A percentile compares a stretch with the other conserved stretches of the same genome.
phyloP scores from a whole-genome alignment of 345 rosid species.

The Hypericum androsaemum region DNA sequence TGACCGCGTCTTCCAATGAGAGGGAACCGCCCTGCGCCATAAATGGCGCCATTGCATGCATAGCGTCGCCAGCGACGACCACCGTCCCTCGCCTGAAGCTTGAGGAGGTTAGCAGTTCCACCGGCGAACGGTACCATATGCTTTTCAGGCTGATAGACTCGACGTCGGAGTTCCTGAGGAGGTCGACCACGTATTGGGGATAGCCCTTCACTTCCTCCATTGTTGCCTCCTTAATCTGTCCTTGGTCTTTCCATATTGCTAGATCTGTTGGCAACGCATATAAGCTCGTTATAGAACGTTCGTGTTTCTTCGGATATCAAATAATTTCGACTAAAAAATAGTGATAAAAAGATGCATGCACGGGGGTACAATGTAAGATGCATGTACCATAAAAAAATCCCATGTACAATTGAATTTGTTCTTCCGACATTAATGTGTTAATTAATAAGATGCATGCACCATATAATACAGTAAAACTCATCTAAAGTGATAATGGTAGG shows the following conservation, averaged over 20 bases:
- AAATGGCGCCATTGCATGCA: conserved; percentile 33
- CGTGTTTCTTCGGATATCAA: no score
- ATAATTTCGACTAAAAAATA: no score
- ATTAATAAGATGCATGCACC: no score
- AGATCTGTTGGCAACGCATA: conserved; percentile 2
- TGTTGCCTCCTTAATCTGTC: conserved; percentile 13
- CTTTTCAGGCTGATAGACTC: conserved; percentile 7
- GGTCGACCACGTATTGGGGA: conserved; percentile 6
- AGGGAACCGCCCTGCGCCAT: conserved; percentile 29
- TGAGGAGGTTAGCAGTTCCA: conserved; percentile 10
- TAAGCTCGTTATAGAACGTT: no score
- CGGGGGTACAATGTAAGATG: no score
- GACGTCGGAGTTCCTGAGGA: conserved; percentile 12
- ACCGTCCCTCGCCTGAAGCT: conserved; percentile 12
- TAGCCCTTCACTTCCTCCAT: conserved; percentile 10
- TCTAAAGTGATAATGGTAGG: no score
- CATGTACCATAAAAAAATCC: no score
- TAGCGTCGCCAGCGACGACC: conserved; percentile 29
- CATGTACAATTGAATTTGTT: no score
- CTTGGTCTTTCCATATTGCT: conserved; percentile 9
- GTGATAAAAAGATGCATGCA: no score
- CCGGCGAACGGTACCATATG: conserved; percentile 18
- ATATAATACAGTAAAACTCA: no score
- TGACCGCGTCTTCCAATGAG: conserved; percentile 22
- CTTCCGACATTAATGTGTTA: no score